Base-by-base conservation (phyloP, 306 rosid species). In the Cyclanthera cordifolia region DNA sequence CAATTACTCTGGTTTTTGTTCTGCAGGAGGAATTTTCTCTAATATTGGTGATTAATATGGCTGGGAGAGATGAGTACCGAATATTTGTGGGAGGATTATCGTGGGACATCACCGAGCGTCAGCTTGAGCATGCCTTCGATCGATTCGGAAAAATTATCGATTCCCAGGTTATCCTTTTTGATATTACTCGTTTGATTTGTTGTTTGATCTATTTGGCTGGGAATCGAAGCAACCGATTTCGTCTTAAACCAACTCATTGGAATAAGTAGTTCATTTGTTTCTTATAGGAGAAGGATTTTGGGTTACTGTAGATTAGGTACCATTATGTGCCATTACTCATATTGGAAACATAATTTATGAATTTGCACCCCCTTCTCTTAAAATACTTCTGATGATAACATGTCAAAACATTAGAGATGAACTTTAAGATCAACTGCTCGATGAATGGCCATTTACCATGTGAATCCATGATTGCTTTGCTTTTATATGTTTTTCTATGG, bases 81-180 rank as follows among this genome's bases (percentile, higher is more conserved):
- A 90, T 93, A 68, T 93, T 90, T 70, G 97, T 93, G 4, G 99
- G 99, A 25, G 99, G 99, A 8, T 76, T 93, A 68, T 80, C 95
- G 49, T 93, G 91, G 95, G 88, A 93, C 53, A 86, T 90, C 20
- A 79, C 95, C 1, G 97, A 93, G 84, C 96, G 91, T 82, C 95
- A 90, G 85, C 95, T 93, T 28, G 95, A 90, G 72, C 85, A 74
- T 63, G 91, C 94, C 34, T 88, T 93, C 74, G 73, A 21, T 53
- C 97, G 95, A 45, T 93, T 81, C 72, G 99, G 99, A 23, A 66
- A 66, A 75, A 82, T 92, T 66, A 52, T 80, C 14, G 96, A 92
- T 80, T 80, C 82, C 71, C 96, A 89, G 98, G 96, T 92, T 74
- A 56, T 52, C 69, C 48, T 67, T 55, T 49, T 47, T 41, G 43